phyloP scores from a whole-genome alignment of 108 stramenopile species.

The Fistulifera pelliculosa region DNA sequence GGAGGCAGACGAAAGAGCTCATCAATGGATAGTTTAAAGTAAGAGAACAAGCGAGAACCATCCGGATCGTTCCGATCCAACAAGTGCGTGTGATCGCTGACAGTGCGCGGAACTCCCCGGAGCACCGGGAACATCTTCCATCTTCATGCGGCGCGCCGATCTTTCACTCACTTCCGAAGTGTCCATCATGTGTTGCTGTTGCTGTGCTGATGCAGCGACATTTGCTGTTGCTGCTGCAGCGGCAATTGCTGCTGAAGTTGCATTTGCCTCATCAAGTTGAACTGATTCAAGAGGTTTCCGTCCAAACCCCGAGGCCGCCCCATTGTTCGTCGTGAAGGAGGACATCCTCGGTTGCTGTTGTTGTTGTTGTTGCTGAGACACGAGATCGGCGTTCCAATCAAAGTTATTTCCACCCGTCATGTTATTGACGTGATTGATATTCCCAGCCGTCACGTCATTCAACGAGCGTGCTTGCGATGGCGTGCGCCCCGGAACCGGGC shows the following conservation, averaged over 20 bases:
- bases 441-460: neutral
- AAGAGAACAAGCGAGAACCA: constrained; percentile 61
- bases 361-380: no score
- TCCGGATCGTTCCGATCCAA: constrained; percentile 40
- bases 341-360: constrained; percentile 7
- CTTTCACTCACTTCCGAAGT: neutral
- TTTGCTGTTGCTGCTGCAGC: neutral
- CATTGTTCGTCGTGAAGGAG: neutral
- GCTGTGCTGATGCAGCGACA: constrained; percentile 15
- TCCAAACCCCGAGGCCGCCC: no score
- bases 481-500: constrained; percentile 66
- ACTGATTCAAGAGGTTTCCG: neutral
- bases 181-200: constrained; percentile 15
- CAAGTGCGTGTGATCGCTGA: constrained; percentile 49
- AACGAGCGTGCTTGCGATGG: neutral
- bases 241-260: constrained; percentile 17
- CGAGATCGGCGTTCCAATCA: neutral
- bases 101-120: constrained; percentile 31
- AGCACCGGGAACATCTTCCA: neutral
- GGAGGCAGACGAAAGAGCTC: constrained; percentile 66
- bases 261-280: constrained; percentile 9
- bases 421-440: neutral
- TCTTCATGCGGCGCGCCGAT: neutral
- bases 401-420: constrained; percentile 6
- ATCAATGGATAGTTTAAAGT: constrained; percentile 59